A percentile compares a stretch with the other conserved stretches of the same genome.
Conservation (phyloP, 2,329 filamentous ascomycete species). For the Ustilaginoidea virens region DNA sequence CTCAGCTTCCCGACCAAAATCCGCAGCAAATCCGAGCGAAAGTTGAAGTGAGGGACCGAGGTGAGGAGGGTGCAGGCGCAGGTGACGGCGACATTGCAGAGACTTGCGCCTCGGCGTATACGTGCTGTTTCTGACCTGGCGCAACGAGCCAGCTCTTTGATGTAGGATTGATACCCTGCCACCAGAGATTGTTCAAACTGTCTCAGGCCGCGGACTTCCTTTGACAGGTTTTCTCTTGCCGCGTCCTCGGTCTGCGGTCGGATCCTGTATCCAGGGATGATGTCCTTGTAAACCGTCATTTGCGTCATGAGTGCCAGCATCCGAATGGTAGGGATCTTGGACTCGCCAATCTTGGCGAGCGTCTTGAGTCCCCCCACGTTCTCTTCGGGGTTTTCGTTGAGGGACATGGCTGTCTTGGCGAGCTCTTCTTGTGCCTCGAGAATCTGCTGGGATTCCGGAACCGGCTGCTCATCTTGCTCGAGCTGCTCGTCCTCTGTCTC, state of each 20-base stretch:
- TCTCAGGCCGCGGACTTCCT: constrained; percentile 72
- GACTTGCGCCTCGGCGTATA: constrained; percentile 24
- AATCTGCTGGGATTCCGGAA: constrained; percentile 68
- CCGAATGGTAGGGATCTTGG: constrained; percentile 56
- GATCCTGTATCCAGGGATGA: constrained; percentile 94
- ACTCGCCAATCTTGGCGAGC: constrained; percentile 57
- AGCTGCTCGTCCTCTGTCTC: constrained; percentile 27
- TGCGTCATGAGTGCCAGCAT: constrained; percentile 80
- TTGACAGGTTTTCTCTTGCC: constrained; percentile 67
- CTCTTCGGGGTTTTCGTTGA: constrained; percentile 91
- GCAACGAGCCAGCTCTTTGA: constrained; percentile 57
- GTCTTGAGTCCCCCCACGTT: constrained; percentile 66
- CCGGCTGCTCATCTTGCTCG: constrained; percentile 38
- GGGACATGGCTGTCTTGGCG: constrained; percentile 60
- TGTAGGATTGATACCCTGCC: constrained; percentile 68
- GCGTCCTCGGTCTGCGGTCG: constrained; percentile 64
- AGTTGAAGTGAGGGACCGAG: constrained; percentile 93
- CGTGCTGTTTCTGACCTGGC: constrained; percentile 38
- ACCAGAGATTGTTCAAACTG: constrained; percentile 81
- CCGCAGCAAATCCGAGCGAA: constrained; percentile 71
- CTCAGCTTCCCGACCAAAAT: constrained; percentile 78
- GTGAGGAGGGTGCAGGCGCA: constrained; percentile 73
- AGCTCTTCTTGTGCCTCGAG: constrained; percentile 82
- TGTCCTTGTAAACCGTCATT: constrained; percentile 81
- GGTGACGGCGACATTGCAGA: constrained; percentile 65